Evolutionary conservation across 2,329 filamentous ascomycete genomes (phyloP).

Genomic region (Verticillium isaacii): DNA sequence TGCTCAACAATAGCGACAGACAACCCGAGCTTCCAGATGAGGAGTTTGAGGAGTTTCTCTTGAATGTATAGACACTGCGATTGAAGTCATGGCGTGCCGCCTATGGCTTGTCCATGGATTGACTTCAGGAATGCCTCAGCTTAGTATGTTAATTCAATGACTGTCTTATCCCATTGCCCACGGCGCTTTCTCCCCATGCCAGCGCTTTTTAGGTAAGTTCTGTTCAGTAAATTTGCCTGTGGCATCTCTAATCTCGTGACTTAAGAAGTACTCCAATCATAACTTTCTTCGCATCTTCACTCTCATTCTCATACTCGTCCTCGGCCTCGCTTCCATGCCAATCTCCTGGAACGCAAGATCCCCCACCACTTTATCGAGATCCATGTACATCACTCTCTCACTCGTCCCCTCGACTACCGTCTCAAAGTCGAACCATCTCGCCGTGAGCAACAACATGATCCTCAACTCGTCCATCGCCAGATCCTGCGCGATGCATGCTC

Average conservation of each 20-base stretch:
- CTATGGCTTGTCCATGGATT: too few relatives aligned
- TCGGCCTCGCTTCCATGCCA: slow-evolving; percentile 11
- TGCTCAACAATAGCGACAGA: slow-evolving; percentile 11
- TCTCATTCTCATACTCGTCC: slow-evolving; percentile 10
- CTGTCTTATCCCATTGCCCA: too few relatives aligned
- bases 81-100: too few relatives aligned
- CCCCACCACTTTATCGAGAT: slow-evolving; percentile 18
- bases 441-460: slow-evolving; percentile 16
- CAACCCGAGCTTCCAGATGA: slow-evolving; percentile 17
- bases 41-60: slow-evolving; percentile 17
- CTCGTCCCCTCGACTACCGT: slow-evolving; percentile 13
- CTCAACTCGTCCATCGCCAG: slow-evolving; percentile 25
- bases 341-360: slow-evolving; percentile 15
- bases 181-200: too few relatives aligned
- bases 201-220: too few relatives aligned
- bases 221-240: too few relatives aligned
- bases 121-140: too few relatives aligned
- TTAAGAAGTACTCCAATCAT: too few relatives aligned
- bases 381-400: slow-evolving; percentile 14
- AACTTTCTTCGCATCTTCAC: neutral
- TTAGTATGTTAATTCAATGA: too few relatives aligned
- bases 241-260: too few relatives aligned
- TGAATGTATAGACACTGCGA: slow-evolving; percentile 10
- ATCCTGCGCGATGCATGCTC: slow-evolving; percentile 29
- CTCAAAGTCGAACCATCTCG: slow-evolving; percentile 19